Evolutionary conservation across 2,329 filamentous ascomycete genomes (phyloP), one percentile per base, ranked within the genome.

Genomic region (Simplicillium sp.): DNA sequence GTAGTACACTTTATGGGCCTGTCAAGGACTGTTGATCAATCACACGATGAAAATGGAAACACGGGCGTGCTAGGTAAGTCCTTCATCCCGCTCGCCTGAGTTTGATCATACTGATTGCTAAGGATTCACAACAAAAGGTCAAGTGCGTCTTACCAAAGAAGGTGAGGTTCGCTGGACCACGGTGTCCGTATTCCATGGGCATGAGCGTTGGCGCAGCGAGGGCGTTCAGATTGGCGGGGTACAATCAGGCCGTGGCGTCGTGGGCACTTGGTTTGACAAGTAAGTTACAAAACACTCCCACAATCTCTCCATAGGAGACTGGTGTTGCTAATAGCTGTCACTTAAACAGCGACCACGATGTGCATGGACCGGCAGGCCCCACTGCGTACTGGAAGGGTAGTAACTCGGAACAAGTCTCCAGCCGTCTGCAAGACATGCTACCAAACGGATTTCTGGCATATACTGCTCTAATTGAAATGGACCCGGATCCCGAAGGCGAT

Each of bases 231-330:
- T 89, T 5, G 84, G 84, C 11, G 85, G 84, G 0, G 51, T 77
- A 1, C 61, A 66, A 37, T 81, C 80, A 6, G 76, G 73, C 7
- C 70, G 83, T 7, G 84, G 84, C 1, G 77, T 87, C 0, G 54
- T 87, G 2, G 84, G 85, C 1, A 81, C 77, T 39, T 90, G 85
- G 85, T 89, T 87, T 51, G 83, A 87, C 51, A 81, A 79, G 76
- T 80, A 62, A 45, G 65, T 52, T 32, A 34, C 3, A 13, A 15
- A n/a, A n/a, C n/a, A n/a, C n/a, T n/a, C n/a, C n/a, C n/a, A n/a
- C n/a, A n/a, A n/a, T n/a, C n/a, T n/a, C n/a, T n/a, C n/a, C n/a
- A n/a, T n/a, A n/a, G n/a, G n/a, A n/a, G n/a, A n/a, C n/a, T n/a
- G n/a, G n/a, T n/a, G n/a, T n/a, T 18, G 34, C 33, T 36, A 36